Evolutionary conservation across 2,329 filamentous ascomycete genomes (phyloP).

Genomic region (Pestalotiopsis sp.): DNA sequence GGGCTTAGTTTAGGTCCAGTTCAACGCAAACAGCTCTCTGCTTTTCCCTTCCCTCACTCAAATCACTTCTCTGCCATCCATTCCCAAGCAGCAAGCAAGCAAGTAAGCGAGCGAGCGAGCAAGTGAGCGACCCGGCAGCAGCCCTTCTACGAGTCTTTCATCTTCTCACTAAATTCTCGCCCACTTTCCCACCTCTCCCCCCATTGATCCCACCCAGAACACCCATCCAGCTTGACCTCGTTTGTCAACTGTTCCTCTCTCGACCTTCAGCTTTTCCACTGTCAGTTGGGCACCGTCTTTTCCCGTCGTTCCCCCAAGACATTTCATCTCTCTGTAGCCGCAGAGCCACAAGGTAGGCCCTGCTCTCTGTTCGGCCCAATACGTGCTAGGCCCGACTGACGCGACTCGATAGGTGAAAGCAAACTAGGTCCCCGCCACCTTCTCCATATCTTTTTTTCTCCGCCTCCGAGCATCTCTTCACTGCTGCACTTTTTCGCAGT

Average conservation of each 20-base stretch:
- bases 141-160: no score
- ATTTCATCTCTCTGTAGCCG: neutral
- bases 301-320: neutral
- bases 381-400: conserved; percentile 1
- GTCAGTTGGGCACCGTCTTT: neutral
- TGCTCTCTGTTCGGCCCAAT: neutral
- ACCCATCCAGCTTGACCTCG: no score
- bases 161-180: no score
- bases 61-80: neutral
- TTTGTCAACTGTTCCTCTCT: no score
- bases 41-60: conserved; percentile 4
- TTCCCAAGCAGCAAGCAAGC: neutral
- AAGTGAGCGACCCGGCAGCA: neutral
- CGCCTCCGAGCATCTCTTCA: conserved; percentile 18
- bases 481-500: conserved; percentile 7
- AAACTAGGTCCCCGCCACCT: neutral
- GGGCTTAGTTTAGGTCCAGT: conserved; percentile 10
- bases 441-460: conserved; percentile 23
- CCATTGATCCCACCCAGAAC: no score
- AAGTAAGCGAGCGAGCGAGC: neutral
- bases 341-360: neutral
- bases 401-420: neutral
- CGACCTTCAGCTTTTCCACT: neutral
- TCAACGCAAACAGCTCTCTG: conserved; percentile 3
- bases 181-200: no score